phyloP scores from a whole-genome alignment of 352 stramenopile genomes.

The Globisporangium viniferum region DNA sequence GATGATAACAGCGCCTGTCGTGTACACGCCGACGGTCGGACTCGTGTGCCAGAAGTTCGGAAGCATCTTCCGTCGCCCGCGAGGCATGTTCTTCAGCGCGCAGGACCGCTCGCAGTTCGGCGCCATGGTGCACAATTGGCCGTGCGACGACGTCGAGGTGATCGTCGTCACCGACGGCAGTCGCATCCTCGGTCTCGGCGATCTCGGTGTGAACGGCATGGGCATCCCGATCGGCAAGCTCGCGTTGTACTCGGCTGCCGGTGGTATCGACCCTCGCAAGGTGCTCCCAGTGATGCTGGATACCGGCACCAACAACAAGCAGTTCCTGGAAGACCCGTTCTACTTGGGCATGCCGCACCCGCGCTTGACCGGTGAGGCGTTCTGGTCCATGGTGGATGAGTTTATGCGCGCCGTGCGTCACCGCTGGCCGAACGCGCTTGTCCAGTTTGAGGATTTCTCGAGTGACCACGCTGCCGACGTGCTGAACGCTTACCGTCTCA shows the following conservation, averaged over 20 bases:
- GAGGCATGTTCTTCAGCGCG: constrained; percentile 95
- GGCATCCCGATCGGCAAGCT: constrained; percentile 97
- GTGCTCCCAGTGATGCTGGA: constrained; percentile 95
- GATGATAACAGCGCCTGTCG: constrained; percentile 76
- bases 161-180: constrained; percentile 97
- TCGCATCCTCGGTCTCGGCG: constrained; percentile 95
- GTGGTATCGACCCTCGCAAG: constrained; percentile 93
- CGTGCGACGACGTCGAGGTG: constrained; percentile 94
- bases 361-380: constrained; percentile 88
- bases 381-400: constrained; percentile 96
- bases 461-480: constrained; percentile 88
- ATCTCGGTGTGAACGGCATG: constrained; percentile 97
- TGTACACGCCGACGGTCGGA: constrained; percentile 98
- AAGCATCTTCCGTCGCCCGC: constrained; percentile 85
- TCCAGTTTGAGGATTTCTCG: constrained; percentile 98
- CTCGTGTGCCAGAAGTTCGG: constrained; percentile 92
- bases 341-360: constrained; percentile 94
- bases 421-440: constrained; percentile 91
- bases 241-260: constrained; percentile 93
- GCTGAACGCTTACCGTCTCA: constrained; percentile 93
- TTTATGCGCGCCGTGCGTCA: constrained; percentile 82
- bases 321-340: constrained; percentile 90
- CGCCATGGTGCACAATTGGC: constrained; percentile 95
- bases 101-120: constrained; percentile 89
- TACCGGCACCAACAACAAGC: constrained; percentile 96